phyloP scores from a whole-genome alignment of 1,284 basidiomycete species.

The Stygiomarasmius scandens region DNA sequence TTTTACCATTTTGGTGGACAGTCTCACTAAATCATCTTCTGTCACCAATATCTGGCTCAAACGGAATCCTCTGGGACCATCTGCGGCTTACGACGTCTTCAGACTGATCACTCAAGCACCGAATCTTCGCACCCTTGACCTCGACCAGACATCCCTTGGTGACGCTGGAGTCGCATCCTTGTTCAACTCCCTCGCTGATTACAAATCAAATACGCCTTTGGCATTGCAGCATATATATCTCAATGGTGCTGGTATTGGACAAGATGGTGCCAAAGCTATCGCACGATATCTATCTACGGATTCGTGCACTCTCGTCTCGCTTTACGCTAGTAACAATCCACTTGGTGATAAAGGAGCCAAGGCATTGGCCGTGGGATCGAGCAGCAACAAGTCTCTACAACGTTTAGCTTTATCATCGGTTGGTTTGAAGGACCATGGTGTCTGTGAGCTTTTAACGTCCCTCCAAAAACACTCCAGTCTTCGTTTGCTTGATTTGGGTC shows the following conservation, averaged over 20 bases:
- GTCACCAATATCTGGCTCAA: constrained; percentile 23
- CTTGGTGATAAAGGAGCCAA: constrained; percentile 20
- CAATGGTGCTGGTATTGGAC: constrained; percentile 17
- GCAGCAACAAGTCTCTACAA: constrained; percentile 15
- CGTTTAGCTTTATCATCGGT: constrained; percentile 18
- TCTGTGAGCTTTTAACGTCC: constrained; percentile 13
- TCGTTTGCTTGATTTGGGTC: constrained; percentile 7
- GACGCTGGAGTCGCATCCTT: constrained; percentile 17
- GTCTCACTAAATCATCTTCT: constrained; percentile 17
- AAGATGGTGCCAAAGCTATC: constrained; percentile 13
- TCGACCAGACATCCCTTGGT: constrained; percentile 20
- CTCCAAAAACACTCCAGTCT: constrained; percentile 15
- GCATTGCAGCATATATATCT: constrained; percentile 20
- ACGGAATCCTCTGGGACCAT: constrained; percentile 21
- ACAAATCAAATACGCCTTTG: constrained; percentile 6
- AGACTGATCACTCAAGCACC: constrained; percentile 19
- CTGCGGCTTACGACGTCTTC: constrained; percentile 14
- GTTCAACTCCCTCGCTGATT: constrained; percentile 14
- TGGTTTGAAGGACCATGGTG: constrained; percentile 19
- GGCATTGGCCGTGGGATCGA: constrained; percentile 16
- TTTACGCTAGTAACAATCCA: constrained; percentile 20
- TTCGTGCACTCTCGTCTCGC: constrained; percentile 15
- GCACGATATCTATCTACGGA: constrained; percentile 16
- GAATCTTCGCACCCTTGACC: constrained; percentile 18
- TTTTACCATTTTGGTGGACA: constrained; percentile 18